Conservation (phyloP, 805 yeast species). For the Saturnispora quitensis region DNA sequence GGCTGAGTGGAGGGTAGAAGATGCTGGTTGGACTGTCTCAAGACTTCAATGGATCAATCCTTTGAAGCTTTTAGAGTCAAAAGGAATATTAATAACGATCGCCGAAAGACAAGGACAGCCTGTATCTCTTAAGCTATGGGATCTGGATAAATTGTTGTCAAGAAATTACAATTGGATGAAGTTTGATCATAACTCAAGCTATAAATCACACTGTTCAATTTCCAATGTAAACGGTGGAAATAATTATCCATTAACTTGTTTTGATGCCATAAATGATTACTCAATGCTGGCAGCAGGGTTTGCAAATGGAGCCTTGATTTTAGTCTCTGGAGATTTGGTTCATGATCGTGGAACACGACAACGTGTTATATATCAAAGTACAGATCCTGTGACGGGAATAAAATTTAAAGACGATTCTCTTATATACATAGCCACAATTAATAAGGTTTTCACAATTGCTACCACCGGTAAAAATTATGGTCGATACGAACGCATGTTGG, state of each 20-base stretch:
- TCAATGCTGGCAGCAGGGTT: conserved; percentile 69
- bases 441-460: conserved; percentile 57
- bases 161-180: conserved; percentile 14
- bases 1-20: conserved; percentile 54
- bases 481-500: conserved; percentile 41
- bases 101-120: conserved; percentile 73
- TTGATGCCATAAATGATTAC: conserved; percentile 44
- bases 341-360: conserved; percentile 90
- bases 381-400: conserved; percentile 76
- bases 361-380: conserved; percentile 61
- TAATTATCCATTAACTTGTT: conserved; percentile 67
- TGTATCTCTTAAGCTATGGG: conserved; percentile 63
- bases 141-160: conserved; percentile 41
- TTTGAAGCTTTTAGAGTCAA: conserved; percentile 25
- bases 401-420: conserved; percentile 46
- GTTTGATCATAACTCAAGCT: conserved; percentile 30
- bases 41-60: conserved; percentile 30
- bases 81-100: conserved; percentile 45
- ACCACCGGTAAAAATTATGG: conserved; percentile 77
- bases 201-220: conserved; percentile 53
- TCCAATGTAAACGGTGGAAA: conserved; percentile 53
- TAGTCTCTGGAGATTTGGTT: conserved; percentile 79
- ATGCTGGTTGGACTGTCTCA: conserved; percentile 53
- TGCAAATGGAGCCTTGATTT: conserved; percentile 73
- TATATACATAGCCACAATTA: conserved; percentile 67